These are phyloP conservation scores for Obba rivulosa DNA, from an alignment of 768 basidiomycete species.

Conservation along the genomic window DNA sequence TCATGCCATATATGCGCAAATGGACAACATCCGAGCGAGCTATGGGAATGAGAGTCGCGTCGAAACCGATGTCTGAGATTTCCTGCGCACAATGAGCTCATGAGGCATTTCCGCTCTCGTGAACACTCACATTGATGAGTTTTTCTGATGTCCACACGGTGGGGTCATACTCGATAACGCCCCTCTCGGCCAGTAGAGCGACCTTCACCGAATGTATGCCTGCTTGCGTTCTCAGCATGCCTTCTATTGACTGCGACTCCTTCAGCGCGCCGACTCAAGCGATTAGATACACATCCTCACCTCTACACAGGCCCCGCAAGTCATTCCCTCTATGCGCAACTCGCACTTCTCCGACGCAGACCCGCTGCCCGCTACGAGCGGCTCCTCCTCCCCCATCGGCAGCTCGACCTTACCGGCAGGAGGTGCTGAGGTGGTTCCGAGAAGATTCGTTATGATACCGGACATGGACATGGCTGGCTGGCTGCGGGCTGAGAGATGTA, in stretches of 20 bases:
- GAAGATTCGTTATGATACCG: slow-evolving; percentile 9
- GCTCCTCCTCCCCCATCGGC: slow-evolving; percentile 21
- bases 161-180: slow-evolving; percentile 85
- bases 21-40: slow-evolving; percentile 61
- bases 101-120: not conserved
- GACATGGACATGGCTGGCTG: slow-evolving; percentile 6
- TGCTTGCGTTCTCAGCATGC: slow-evolving; percentile 72
- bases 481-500: not conserved
- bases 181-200: slow-evolving; percentile 95
- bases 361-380: slow-evolving; percentile 20
- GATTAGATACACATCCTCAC: slow-evolving; percentile 29
- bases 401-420: slow-evolving; percentile 25
- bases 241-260: slow-evolving; percentile 66
- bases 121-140: slow-evolving; percentile 58
- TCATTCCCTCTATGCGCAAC: slow-evolving; percentile 84
- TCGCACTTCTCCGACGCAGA: slow-evolving; percentile 55
- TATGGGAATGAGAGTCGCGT: slow-evolving; percentile 71
- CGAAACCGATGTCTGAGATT: slow-evolving; percentile 91
- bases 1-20: slow-evolving; percentile 89
- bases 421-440: slow-evolving; percentile 4
- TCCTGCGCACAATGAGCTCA: slow-evolving; percentile 67
- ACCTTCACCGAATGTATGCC: slow-evolving; percentile 92
- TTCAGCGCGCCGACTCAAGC: not conserved
- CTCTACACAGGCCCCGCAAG: slow-evolving; percentile 85
- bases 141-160: slow-evolving; percentile 74